Base-by-base conservation (phyloP, 2,329 filamentous ascomycete species). In the Aspergillus udagawae region DNA sequence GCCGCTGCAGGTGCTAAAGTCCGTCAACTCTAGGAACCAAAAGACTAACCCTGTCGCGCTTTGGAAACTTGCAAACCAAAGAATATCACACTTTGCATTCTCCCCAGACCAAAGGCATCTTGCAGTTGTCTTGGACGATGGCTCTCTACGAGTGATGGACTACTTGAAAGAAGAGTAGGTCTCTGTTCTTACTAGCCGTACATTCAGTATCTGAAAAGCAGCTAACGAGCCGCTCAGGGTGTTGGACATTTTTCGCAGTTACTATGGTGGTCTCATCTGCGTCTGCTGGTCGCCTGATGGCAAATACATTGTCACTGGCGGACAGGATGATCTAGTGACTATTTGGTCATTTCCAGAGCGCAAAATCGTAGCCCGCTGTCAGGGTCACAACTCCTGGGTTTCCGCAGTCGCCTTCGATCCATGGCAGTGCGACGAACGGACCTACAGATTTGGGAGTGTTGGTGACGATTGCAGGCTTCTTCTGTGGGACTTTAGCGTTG, bases 201-300 rank as follows among this genome's bases (percentile, higher is more conserved):
- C 41, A 65, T 17, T 27, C 14, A 35, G 12, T 17, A 4, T 32
- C 20, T 28, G 20, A 14, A 8, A 41, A n/a, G 4, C 14, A 50
- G 54, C 60, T 63, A 55, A 63, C 47, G 1, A 21, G 29, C 9
- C 25, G 8, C 32, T 42, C 44, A 94, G 90, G 66, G 81, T 97
- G n/a, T 79, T 94, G 12, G 91, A 93, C 67, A 80, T 96, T 48
- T 97, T 91, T 73, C 86, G 88, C 66, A 91, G 91, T 54, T 99
- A 97, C 77, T 99, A 97, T 67, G 94, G 94, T 49, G 93, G 91
- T 3, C 82, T 99, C 60, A 89, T 89, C 48, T 96, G 92, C 69
- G 92, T 97, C 2, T 96, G 91, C 76, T 99, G 94, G 94, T 97
- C 93, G 6, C 94, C 94, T 9, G 94, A 99, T 70, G 92, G 92